Evolutionary conservation across 257 asterid species (phyloP), one percentile per base, ranked within the genome.

Genomic region (Gentiana macrophylla): DNA sequence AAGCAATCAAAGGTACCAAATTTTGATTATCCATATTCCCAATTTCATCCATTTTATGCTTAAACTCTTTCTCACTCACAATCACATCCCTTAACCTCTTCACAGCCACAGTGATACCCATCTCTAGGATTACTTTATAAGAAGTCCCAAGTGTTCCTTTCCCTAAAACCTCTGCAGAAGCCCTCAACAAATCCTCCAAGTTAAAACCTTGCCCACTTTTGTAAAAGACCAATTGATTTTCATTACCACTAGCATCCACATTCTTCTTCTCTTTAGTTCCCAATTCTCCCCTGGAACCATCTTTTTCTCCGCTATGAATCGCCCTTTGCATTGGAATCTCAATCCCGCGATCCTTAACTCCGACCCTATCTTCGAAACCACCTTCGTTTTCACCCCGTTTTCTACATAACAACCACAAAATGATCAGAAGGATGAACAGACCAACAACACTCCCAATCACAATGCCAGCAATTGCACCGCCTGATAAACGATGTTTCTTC

Each of bases 141-240:
- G 97, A 81, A 1, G 98, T 88, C 10, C 97, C 98, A 49, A 83
- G 75, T 1, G 93, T 83, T 11, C 98, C 98, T 66, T 85, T 92
- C 52, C 98, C 98, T 68, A 91, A 68, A 67, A 91, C 98, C 79
- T 91, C 98, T 0, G 98, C 98, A 4, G 96, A 92, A 4, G 98
- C 97, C 67, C 68, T 88, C 79, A 92, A 61, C 53, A 92, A 77
- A 77, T 85, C 95, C 32, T 92, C 97, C 78, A 88, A 65, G 56
- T 72, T 86, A 13, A 85, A 88, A 11, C 59, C 71, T 78, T 82
- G 73, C 0, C 72, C 70, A 1, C 53, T 54, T 3, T 83, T 78
- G 10, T 88, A 84, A 61, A 81, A 83, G 3, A 87, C 80, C 12
- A 92, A 59, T 32, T 74, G 76, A 71, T 81, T 87, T 46, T 71